These are phyloP conservation scores for Taphrina betulina DNA, from an alignment of 1,139 yeast species.

Conservation along the genomic window DNA sequence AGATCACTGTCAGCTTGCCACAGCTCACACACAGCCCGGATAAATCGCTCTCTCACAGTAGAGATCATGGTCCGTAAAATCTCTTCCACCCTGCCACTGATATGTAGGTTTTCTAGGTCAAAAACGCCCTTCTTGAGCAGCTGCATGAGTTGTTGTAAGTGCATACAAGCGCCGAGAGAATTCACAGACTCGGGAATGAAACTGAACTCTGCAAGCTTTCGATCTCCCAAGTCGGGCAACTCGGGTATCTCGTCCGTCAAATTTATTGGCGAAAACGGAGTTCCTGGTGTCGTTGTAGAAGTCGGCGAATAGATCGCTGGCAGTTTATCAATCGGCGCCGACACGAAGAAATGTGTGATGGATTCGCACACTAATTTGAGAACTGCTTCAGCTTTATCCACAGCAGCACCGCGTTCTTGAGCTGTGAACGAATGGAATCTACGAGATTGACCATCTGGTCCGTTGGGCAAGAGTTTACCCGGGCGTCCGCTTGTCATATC, in stretches of 20 bases:
- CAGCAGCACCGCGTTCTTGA: conserved; percentile 8
- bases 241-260: conserved; percentile 7
- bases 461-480: conserved; percentile 36
- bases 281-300: not conserved
- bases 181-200: conserved; percentile 64
- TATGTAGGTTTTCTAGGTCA: conserved; percentile 49
- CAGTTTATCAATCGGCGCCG: conserved; percentile 10
- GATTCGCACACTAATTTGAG: conserved; percentile 11
- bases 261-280: not conserved
- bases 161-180: conserved; percentile 56
- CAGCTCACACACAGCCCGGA: conserved; percentile 52
- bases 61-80: conserved; percentile 46
- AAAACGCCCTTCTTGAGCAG: conserved; percentile 48
- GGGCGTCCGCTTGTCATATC: conserved; percentile 36
- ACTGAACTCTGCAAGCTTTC: conserved; percentile 39
- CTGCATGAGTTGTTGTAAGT: conserved; percentile 49
- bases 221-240: conserved; percentile 5
- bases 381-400: conserved; percentile 7
- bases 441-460: conserved; percentile 28
- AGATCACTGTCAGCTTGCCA: conserved; percentile 46
- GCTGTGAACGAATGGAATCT: conserved; percentile 23
- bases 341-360: conserved; percentile 14
- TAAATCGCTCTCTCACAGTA: conserved; percentile 48
- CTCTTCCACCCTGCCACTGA: conserved; percentile 47
- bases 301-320: conserved; percentile 19